Base-by-base conservation (phyloP, 106 monocot genomes). In the Alisma plantagoaquatica region DNA sequence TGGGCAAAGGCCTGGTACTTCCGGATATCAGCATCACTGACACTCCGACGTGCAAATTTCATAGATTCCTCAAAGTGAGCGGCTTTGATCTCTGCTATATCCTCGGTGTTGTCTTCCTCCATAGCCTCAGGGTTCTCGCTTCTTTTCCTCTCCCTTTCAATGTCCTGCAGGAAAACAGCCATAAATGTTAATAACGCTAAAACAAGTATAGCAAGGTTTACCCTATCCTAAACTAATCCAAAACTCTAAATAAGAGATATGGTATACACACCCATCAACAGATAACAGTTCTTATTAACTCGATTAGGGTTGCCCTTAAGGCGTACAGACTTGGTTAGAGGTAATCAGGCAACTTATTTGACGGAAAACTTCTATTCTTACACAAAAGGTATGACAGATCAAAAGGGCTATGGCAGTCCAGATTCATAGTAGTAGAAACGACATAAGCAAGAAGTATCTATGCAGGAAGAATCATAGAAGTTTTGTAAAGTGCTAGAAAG, bases 1-100 rank as follows among this genome's bases (percentile, higher is more conserved):
- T 89, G 83, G 1, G 89, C 88, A 31, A 88, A 88, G 46, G 88
- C 88, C 59, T 88, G 88, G 62, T 88, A 88, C 61, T 88, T 88
- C 29, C 89, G 73, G 51, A 89, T 80, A 27, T 89, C 89, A 3
- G 89, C 89, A 61, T 89, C 79, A 43, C 89, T 89, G 21, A 89
- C 89, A 51, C 83, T 83, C 54, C 89, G 53, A 1, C 89, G 66
- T 8, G 89, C 84, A 49, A 46, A 84, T 54, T 89, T 89, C 89
- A 89, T 89, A 0, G 82, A 79, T 41, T 89, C 89, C 52, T 89
- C 89, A 26, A 89, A 89, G 58, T 89, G 89, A 18, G 64, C 79
- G 8, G 88, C 73, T 43, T 79, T 83, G 54, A 89, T 89, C 73
- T 89, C 88, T 5, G 83, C 67, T 12, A 89, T 61, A 18, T 89